A percentile compares a stretch with the other conserved stretches of the same genome.
phyloP scores from a whole-genome alignment of 1,139 yeast species.

The Kodamaea sp. region DNA sequence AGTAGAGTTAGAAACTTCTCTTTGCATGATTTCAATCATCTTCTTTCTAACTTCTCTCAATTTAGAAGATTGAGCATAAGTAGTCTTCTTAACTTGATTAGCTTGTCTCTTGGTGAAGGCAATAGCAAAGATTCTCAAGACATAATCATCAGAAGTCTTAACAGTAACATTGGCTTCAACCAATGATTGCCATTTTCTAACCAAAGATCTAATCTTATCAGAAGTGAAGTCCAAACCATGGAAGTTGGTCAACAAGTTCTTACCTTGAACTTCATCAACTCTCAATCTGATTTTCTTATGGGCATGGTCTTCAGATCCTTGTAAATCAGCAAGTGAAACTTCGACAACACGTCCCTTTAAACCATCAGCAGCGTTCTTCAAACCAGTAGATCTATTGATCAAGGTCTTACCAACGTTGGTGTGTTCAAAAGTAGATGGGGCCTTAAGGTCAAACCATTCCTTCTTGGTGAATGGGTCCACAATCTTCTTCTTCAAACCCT shows the following conservation, averaged over 20 bases:
- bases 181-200: constrained; percentile 53
- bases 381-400: constrained; percentile 51
- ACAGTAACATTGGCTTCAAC: constrained; percentile 52
- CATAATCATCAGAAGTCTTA: constrained; percentile 50
- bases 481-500: constrained; percentile 51
- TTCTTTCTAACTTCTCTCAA: constrained; percentile 51
- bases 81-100: constrained; percentile 49
- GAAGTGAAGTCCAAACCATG: constrained; percentile 51
- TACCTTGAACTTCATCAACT: constrained; percentile 54
- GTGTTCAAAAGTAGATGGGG: constrained; percentile 50
- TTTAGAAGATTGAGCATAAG: constrained; percentile 50
- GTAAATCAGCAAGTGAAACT: constrained; percentile 49
- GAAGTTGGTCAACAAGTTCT: constrained; percentile 53
- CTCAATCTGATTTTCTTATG: constrained; percentile 51
- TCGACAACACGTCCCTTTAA: constrained; percentile 52
- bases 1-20: constrained; percentile 50
- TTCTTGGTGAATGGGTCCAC: constrained; percentile 52
- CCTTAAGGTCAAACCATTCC: constrained; percentile 52
- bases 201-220: constrained; percentile 50
- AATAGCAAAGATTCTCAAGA: constrained; percentile 49
- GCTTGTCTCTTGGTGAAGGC: constrained; percentile 54
- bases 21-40: constrained; percentile 51
- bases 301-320: constrained; percentile 52
- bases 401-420: constrained; percentile 51
- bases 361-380: constrained; percentile 51